These are phyloP conservation scores for Dianthus caryophyllus DNA, from an alignment of 148 eudicot genomes.

Conservation along the genomic window DNA sequence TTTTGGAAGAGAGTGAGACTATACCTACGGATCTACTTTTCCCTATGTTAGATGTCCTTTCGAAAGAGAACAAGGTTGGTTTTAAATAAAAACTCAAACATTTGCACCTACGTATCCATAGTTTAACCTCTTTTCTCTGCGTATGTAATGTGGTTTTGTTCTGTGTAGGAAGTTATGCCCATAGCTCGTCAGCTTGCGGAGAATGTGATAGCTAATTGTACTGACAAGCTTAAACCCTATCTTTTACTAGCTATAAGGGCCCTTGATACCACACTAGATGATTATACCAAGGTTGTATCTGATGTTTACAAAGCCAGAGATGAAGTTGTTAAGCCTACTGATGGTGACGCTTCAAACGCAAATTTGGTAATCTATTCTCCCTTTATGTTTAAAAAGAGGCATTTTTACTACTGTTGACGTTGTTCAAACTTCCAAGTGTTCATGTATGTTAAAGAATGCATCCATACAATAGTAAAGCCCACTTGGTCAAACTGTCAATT, in stretches of 20 bases:
- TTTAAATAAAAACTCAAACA: background rate
- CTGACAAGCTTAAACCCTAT: constrained; percentile 61
- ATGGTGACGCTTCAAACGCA: constrained; percentile 35
- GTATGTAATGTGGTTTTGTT: constrained; percentile 3
- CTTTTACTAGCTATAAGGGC: constrained; percentile 45
- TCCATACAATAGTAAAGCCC: background rate
- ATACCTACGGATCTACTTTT: constrained; percentile 51
- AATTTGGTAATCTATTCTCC: constrained; percentile 38
- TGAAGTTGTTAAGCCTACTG: constrained; percentile 28
- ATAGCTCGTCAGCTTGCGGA: constrained; percentile 64
- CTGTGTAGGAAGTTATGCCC: constrained; percentile 47
- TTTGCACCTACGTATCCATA: background rate
- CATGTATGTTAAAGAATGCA: background rate
- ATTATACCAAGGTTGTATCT: constrained; percentile 56
- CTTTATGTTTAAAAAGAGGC: background rate
- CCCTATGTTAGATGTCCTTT: constrained; percentile 51
- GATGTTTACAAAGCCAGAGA: constrained; percentile 31
- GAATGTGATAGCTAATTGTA: constrained; percentile 51
- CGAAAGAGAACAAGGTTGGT: constrained; percentile 50
- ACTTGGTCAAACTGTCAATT: background rate
- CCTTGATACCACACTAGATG: constrained; percentile 38
- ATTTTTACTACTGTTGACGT: background rate
- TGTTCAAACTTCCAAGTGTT: background rate
- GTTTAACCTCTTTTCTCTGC: background rate
- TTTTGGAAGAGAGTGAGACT: constrained; percentile 88